phyloP scores from a whole-genome alignment of 805 yeast genomes.

The Candida odintsovae region DNA sequence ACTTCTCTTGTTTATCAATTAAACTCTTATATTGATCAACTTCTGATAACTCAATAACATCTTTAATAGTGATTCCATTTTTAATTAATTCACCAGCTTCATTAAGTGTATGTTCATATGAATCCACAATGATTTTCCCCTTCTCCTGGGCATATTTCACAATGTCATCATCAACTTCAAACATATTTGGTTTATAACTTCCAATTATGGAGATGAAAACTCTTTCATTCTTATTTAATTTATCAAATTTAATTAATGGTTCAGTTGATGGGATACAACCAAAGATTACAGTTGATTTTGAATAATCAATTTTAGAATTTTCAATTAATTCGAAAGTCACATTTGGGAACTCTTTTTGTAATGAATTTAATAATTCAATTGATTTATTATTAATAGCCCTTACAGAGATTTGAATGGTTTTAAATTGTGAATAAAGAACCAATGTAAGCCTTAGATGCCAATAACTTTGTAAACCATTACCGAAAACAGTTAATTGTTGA shows the following conservation, averaged over 20 bases:
- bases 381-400: constrained; percentile 37
- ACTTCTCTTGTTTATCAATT: constrained; percentile 14
- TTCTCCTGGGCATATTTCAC: constrained; percentile 30
- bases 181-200: constrained; percentile 63
- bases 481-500: constrained; percentile 38
- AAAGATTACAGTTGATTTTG: constrained; percentile 42
- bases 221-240: constrained; percentile 23
- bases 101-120: constrained; percentile 44
- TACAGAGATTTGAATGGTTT: constrained; percentile 39
- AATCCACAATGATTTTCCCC: constrained; percentile 52
- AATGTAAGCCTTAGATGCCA: constrained; percentile 53
- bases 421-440: constrained; percentile 33
- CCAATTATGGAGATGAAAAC: constrained; percentile 57
- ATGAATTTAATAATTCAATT: constrained; percentile 15
- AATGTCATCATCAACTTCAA: constrained; percentile 46
- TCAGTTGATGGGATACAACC: constrained; percentile 56
- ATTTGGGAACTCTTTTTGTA: constrained; percentile 26
- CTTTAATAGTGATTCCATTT: constrained; percentile 30
- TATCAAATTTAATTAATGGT: constrained; percentile 35
- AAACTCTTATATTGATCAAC: constrained; percentile 20
- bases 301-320: constrained; percentile 23
- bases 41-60: constrained; percentile 44
- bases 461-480: constrained; percentile 58
- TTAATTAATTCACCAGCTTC: constrained; percentile 66
- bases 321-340: constrained; percentile 22